Evolutionary conservation across 352 stramenopile genomes (phyloP).

Genomic region (Phytophthora meadii): DNA sequence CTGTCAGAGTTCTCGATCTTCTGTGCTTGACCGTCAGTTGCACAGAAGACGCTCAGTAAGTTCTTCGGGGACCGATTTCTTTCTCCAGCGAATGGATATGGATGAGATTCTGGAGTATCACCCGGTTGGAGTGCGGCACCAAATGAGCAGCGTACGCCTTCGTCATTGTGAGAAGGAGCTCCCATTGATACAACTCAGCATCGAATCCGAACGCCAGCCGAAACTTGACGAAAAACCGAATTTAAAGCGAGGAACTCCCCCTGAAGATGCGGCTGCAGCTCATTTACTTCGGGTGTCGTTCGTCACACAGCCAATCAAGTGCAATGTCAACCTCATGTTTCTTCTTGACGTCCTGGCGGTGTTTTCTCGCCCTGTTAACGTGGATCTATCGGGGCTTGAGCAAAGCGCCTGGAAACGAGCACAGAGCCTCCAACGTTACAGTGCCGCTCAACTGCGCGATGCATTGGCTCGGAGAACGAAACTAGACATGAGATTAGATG

Average conservation of each 20-base stretch:
- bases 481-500: constrained; percentile 75
- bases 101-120: constrained; percentile 74
- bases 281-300: constrained; percentile 64
- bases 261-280: constrained; percentile 25
- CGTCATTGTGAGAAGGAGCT: constrained; percentile 72
- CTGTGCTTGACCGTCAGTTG: constrained; percentile 13
- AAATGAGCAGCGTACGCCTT: constrained; percentile 83
- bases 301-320: constrained; percentile 84
- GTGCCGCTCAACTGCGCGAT: constrained; percentile 73
- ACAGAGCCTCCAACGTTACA: constrained; percentile 81
- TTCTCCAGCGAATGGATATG: constrained; percentile 83
- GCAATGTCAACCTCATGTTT: constrained; percentile 79
- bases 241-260: constrained; percentile 19
- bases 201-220: constrained; percentile 54
- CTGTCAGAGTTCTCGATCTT: constrained; percentile 39
- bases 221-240: constrained; percentile 21
- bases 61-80: constrained; percentile 49
- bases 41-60: constrained; percentile 28
- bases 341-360: constrained; percentile 71
- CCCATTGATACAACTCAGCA: constrained; percentile 69
- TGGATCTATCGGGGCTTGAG: constrained; percentile 79
- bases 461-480: constrained; percentile 74
- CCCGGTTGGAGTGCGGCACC: constrained; percentile 52
- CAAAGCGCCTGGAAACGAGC: constrained; percentile 77
- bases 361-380: constrained; percentile 74